Evolutionary conservation across 2,329 filamentous ascomycete species (phyloP).

Genomic region (Penicillium sp.): DNA sequence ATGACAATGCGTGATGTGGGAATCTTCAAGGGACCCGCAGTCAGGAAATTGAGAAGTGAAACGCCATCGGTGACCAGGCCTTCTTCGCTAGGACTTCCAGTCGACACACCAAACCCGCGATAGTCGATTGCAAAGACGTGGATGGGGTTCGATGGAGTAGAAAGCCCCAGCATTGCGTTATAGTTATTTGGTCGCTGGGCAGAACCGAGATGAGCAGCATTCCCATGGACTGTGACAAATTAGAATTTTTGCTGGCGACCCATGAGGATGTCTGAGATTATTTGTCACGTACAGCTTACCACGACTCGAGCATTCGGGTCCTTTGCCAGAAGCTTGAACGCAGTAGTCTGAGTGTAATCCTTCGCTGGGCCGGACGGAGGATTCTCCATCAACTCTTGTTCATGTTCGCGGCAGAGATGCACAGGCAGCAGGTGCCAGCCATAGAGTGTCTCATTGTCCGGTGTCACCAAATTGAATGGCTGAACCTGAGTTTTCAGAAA

Average conservation of each 20-base stretch:
- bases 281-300: slow-evolving; percentile 51
- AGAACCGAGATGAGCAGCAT: slow-evolving; percentile 82
- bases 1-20: slow-evolving; percentile 71
- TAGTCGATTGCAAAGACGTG: slow-evolving; percentile 91
- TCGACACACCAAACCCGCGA: slow-evolving; percentile 79
- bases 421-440: slow-evolving; percentile 89
- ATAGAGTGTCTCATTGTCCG: slow-evolving; percentile 74
- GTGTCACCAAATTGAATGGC: slow-evolving; percentile 72
- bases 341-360: slow-evolving; percentile 49
- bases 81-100: slow-evolving; percentile 73
- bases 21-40: slow-evolving; percentile 59
- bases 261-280: neutral
- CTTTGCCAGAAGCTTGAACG: slow-evolving; percentile 51
- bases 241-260: slow-evolving; percentile 1
- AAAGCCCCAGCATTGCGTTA: slow-evolving; percentile 69
- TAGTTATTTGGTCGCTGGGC: slow-evolving; percentile 73
- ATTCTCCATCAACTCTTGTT: slow-evolving; percentile 58
- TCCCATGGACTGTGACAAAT: slow-evolving; percentile 50
- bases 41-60: slow-evolving; percentile 65
- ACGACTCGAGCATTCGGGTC: slow-evolving; percentile 54
- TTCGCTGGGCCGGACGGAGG: slow-evolving; percentile 51
- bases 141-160: slow-evolving; percentile 58
- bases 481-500: slow-evolving; percentile 87
- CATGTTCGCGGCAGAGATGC: slow-evolving; percentile 69
- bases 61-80: slow-evolving; percentile 79